These are phyloP conservation scores for Madurella mycetomatis DNA, from an alignment of 2,329 filamentous ascomycete species.

Conservation along the genomic window DNA sequence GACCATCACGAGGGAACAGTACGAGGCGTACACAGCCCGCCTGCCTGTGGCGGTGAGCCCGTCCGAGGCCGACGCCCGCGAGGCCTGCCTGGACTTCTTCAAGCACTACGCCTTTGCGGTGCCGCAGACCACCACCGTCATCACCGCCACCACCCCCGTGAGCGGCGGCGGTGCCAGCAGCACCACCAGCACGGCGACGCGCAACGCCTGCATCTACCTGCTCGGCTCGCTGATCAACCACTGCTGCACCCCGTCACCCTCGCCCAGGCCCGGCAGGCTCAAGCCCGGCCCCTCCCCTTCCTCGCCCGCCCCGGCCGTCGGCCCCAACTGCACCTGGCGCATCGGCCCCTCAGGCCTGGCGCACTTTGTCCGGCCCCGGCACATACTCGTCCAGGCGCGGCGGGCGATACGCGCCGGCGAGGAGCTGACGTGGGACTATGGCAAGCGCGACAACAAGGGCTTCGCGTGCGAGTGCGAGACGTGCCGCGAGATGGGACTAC, in stretches of 20 bases:
- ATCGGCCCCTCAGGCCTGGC: slow-evolving; percentile 21
- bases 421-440: slow-evolving; percentile 37
- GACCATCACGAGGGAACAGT: slow-evolving; percentile 14
- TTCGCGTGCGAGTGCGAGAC: slow-evolving; percentile 28
- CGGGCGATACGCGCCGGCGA: slow-evolving; percentile 29
- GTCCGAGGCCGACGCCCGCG: slow-evolving; percentile 7
- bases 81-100: slow-evolving; percentile 22
- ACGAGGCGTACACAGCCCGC: slow-evolving; percentile 11
- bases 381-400: slow-evolving; percentile 25
- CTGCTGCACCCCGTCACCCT: slow-evolving; percentile 20
- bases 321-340: slow-evolving; percentile 28
- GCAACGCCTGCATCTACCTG: slow-evolving; percentile 22
- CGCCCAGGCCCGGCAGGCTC: neutral
- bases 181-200: neutral
- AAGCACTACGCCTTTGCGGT: slow-evolving; percentile 23
- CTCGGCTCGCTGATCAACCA: slow-evolving; percentile 27
- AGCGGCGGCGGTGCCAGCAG: neutral
- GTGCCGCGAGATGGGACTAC: slow-evolving; percentile 3
- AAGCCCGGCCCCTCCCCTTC: neutral
- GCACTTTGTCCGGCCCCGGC: slow-evolving; percentile 20
- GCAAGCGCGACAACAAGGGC: slow-evolving; percentile 22
- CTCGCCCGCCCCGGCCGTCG: neutral
- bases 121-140: neutral
- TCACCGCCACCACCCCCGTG: neutral
- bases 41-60: neutral